Evolutionary conservation across 2,329 filamentous ascomycete species (phyloP).

Genomic region (Xylaria sp.): DNA sequence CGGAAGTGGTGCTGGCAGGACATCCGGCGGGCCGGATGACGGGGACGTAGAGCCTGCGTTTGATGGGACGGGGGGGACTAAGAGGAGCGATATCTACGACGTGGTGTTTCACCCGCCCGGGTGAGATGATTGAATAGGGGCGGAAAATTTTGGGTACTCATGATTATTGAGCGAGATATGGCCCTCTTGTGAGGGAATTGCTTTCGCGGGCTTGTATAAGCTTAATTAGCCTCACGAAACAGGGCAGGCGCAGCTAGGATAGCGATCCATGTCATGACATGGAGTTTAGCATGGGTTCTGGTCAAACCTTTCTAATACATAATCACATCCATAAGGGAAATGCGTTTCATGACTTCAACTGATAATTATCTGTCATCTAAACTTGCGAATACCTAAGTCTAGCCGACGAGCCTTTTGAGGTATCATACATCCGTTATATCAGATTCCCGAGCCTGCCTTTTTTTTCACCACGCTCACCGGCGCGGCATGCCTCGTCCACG

Average conservation of each 20-base stretch:
- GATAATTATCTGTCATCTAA: conserved; percentile 32
- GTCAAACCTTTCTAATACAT: background rate
- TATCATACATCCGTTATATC: conserved; percentile 37
- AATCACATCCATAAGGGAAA: conserved; percentile 15
- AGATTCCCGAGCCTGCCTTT: conserved; percentile 10
- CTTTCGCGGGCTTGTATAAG: background rate
- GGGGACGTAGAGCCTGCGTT: background rate
- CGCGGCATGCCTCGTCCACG: conserved; percentile 90
- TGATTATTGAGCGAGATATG: no score
- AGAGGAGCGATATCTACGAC: conserved; percentile 47
- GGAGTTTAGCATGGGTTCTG: background rate
- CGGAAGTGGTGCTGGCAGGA: background rate
- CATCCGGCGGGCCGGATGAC: conserved; percentile 4
- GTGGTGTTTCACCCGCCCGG: conserved; percentile 40
- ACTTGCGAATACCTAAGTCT: conserved; percentile 38
- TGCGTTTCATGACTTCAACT: conserved; percentile 14
- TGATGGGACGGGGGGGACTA: conserved; percentile 6
- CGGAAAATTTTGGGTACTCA: background rate
- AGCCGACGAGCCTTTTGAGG: conserved; percentile 35
- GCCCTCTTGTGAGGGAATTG: background rate
- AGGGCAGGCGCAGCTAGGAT: background rate
- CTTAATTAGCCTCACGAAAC: background rate
- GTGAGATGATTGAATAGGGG: conserved; percentile 1
- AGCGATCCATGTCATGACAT: background rate
- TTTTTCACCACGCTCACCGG: conserved; percentile 59